A percentile compares a stretch with the other conserved stretches of the same genome.
phyloP scores from a whole-genome alignment of 345 rosid genomes.

The Salix viminalis region DNA sequence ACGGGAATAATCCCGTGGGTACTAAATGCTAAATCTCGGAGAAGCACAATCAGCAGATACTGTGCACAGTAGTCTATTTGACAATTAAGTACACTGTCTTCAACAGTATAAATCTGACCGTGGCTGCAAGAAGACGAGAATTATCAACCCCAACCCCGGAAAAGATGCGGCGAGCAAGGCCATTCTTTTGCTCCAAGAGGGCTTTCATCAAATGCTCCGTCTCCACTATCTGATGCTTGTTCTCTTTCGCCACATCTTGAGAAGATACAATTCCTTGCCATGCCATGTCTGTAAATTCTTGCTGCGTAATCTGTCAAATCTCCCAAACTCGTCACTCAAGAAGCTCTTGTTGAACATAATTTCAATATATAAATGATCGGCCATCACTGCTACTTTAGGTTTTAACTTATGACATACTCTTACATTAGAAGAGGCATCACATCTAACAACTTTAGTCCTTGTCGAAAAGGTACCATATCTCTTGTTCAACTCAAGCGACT shows the following conservation, averaged over 20 bases:
- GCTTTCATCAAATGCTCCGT: conserved; percentile 97
- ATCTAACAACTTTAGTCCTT: conserved; percentile 36
- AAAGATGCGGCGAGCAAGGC: conserved; percentile 91
- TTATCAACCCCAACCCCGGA: conserved; percentile 82
- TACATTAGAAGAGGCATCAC: conserved; percentile 53
- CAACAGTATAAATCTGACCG: conserved; percentile 81
- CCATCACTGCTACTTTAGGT: background rate
- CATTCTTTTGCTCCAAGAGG: conserved; percentile 94
- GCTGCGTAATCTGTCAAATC: conserved; percentile 66
- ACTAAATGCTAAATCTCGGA: no score
- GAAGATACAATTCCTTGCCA: conserved; percentile 98
- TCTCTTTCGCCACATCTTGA: conserved; percentile 89
- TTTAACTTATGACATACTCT: conserved; percentile 40
- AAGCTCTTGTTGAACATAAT: background rate
- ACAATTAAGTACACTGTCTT: no score
- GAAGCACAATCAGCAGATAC: no score
- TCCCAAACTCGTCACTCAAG: background rate
- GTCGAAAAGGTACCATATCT: no score
- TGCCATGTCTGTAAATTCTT: conserved; percentile 97
- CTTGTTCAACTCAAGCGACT: no score
- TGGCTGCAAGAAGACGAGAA: conserved; percentile 80
- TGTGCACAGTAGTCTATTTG: no score
- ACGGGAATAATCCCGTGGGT: no score
- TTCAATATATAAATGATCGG: background rate
- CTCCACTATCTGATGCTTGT: conserved; percentile 97